Evolutionary conservation across 331 rosid species (phyloP), one percentile per base, ranked within the genome.

Genomic region (Phaseolus coccineus): DNA sequence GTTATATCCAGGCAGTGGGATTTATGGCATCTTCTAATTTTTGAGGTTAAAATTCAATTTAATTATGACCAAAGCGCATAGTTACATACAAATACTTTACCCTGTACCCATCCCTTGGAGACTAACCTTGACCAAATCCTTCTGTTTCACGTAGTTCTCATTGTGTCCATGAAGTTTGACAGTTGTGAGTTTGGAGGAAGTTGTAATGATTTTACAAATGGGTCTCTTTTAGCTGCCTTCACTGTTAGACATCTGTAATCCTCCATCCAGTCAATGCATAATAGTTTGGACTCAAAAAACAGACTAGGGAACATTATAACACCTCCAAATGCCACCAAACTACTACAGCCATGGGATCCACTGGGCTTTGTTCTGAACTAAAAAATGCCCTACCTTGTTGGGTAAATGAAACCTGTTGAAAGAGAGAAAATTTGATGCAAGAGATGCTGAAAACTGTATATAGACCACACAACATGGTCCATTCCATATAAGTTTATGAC

Each of bases 1-100:
- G 74, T 73, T 66, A 13, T 28, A 24, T 65, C 37, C 40, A 30
- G 47, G 50, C 11, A 16, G 69, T 73, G 73, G 42, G 61, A 47
- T 53, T 6, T 82, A 50, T 51, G 55, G 25, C 4, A 40, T 27
- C 4, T 53, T 53, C 28, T 3, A 73, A 73, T 37, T 44, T 3
- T 55, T 53, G 37, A 10, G 68, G 28, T 24, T 31, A 30, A 30
- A 70, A 50, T 70, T 48, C 8, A 47, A 47, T 69, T 47, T 27
- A 25, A 15, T 69, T 69, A 15, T 44, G 55, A 67, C 37, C 8
- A 19, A 14, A 40, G 51, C 12, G 1, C 71, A 39, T 19, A 56
- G 73, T 46, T 46, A 42, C 47, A 10, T 3, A 19, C 22, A 19
- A 19, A 46, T 46, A 44, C 58, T n/a, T 42, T 52, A n/a, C 10